Evolutionary conservation across 306 rosid genomes (phyloP).

Genomic region (Fragaria vesca): DNA sequence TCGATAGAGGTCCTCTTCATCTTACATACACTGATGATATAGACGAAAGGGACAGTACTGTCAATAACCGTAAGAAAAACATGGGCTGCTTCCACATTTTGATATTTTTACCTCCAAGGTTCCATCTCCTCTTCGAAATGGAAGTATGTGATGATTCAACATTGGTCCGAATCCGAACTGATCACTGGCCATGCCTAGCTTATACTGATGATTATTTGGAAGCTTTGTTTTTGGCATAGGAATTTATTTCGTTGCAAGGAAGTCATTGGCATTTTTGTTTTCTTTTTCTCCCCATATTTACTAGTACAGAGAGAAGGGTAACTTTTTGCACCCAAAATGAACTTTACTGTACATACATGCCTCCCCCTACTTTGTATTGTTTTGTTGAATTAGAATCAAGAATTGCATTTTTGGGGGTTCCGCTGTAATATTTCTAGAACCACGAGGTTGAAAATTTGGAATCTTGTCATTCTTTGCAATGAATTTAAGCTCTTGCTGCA

Average conservation of each 20-base stretch:
- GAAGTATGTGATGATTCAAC: slow-evolving; percentile 87
- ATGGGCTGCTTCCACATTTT: slow-evolving; percentile 69
- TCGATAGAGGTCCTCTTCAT: slow-evolving; percentile 60
- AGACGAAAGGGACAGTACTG: slow-evolving; percentile 38
- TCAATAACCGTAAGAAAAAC: slow-evolving; percentile 48
- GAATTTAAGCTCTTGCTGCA: too few species aligned
- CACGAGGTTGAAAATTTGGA: background rate
- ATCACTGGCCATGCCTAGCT: slow-evolving; percentile 98
- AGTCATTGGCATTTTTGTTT: slow-evolving; percentile 22
- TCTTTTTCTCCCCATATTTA: slow-evolving; percentile 1
- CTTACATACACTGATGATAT: slow-evolving; percentile 64
- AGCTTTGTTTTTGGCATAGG: slow-evolving; percentile 68
- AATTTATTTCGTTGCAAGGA: background rate
- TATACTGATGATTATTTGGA: slow-evolving; percentile 95
- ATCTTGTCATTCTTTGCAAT: background rate
- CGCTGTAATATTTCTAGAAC: background rate
- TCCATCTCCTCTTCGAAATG: slow-evolving; percentile 94
- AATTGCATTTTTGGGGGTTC: slow-evolving; percentile 13
- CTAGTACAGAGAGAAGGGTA: slow-evolving; percentile 26
- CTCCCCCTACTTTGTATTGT: slow-evolving; percentile 19
- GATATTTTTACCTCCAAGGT: slow-evolving; percentile 93
- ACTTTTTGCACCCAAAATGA: slow-evolving; percentile 26
- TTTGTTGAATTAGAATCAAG: background rate
- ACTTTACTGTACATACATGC: slow-evolving; percentile 19
- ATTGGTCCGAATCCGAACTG: slow-evolving; percentile 85